Evolutionary conservation across 768 basidiomycete genomes (phyloP), one percentile per base, ranked within the genome.

Genomic region (Mycena albidolilacea): DNA sequence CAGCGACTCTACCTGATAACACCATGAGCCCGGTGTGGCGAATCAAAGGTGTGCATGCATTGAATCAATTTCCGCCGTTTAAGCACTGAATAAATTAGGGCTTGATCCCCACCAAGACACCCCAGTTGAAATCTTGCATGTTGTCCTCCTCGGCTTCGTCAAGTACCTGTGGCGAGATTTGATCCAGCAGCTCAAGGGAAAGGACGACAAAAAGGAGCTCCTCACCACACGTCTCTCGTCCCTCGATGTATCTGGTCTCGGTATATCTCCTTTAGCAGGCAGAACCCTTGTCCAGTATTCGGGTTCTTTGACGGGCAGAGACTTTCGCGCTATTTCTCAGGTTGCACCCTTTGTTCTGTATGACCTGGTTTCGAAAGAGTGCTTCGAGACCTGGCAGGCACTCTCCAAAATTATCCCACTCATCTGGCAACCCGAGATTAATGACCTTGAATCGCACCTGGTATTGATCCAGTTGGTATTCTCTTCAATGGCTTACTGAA

Each of bases 261-360:
- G 79, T 0, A 73, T 86, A 0, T 74, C 82, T 0, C 74, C 75
- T 0, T 68, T 85, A 0, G 48, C 65, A 2, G 85, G 83, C 0
- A 17, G 66, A 1, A 84, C 82, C 7, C 46, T 69, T 8, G 68
- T 69, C 8, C 59, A 69, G 41, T 87, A 85, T 75, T 78, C 83
- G 0, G 80, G 82, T 0, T 85, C 84, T 0, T 77, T 86, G 0
- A 79, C 77, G n/a, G 85, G 85, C 1, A 75, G 79, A 5, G 81
- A 84, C 57, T 84, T 84, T 62, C 72, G 79, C 0, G 70, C 54
- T 0, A 78, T 84, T 62, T 81, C 62, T 44, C 85, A 86, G 62
- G 80, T 82, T 4, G 84, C 83, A 0, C 80, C 82, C 0, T 81
- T 83, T 74, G 82, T 84, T 0, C 63, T 86, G 3, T 77, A 84